These are phyloP conservation scores for Durio zibethinus DNA, from an alignment of 345 rosid genomes.

Conservation along the genomic window DNA sequence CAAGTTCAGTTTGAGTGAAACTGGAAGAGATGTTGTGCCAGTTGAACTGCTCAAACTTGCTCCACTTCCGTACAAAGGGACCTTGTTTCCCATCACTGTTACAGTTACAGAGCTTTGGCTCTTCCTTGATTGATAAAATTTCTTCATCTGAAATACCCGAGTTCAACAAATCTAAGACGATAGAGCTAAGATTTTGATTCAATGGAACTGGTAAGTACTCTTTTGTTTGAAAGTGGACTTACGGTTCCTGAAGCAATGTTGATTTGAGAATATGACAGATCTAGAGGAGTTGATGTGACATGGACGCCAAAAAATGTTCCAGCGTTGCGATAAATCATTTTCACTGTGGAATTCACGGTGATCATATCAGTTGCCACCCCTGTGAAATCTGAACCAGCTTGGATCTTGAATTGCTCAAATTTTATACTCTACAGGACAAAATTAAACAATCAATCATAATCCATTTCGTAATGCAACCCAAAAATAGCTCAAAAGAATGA, in stretches of 20 bases:
- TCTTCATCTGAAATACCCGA: constrained; percentile 53
- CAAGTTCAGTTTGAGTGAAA: constrained; percentile 56
- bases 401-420: constrained; percentile 69
- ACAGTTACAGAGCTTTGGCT: constrained; percentile 62
- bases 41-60: constrained; percentile 58
- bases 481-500: background rate
- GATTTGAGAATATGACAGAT: constrained; percentile 61
- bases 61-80: constrained; percentile 88
- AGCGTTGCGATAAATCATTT: constrained; percentile 68
- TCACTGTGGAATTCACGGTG: constrained; percentile 68
- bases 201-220: too few species aligned
- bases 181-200: background rate
- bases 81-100: constrained; percentile 52
- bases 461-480: background rate
- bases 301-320: constrained; percentile 96
- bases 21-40: constrained; percentile 52
- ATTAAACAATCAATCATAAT: background rate
- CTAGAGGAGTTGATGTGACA: constrained; percentile 74
- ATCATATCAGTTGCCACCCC: constrained; percentile 95
- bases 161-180: background rate
- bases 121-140: constrained; percentile 77
- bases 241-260: constrained; percentile 75
- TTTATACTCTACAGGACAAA: constrained; percentile 54
- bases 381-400: constrained; percentile 89
- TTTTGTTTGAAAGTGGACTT: constrained; percentile 22